These are phyloP conservation scores for Pelargonium fulgidum DNA, from an alignment of 441 rosid species.

Conservation along the genomic window DNA sequence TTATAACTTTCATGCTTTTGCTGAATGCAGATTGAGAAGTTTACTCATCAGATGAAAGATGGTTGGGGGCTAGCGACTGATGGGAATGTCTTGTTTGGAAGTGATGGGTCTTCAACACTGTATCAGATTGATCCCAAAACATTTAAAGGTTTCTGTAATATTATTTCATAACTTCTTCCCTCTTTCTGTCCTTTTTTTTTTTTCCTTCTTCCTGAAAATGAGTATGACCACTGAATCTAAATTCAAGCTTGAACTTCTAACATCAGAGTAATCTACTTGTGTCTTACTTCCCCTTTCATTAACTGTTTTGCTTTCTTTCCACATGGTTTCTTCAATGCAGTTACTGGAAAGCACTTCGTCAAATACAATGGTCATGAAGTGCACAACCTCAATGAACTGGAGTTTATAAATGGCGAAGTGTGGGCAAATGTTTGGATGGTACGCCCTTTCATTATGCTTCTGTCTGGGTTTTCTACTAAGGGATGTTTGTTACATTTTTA, in stretches of 20 bases:
- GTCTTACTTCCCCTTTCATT: background rate
- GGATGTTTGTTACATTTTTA: background rate
- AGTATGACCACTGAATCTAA: background rate
- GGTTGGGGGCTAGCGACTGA: constrained; percentile 97
- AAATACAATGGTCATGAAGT: constrained; percentile 56
- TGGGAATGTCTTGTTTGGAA: constrained; percentile 75
- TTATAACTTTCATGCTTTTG: constrained; percentile 10
- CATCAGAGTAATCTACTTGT: background rate
- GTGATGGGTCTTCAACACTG: constrained; percentile 83
- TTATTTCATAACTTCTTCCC: constrained; percentile 9
- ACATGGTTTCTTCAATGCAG: constrained; percentile 37
- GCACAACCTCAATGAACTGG: constrained; percentile 75
- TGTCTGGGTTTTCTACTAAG: background rate
- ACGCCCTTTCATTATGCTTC: constrained; percentile 17
- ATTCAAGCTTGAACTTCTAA: constrained; percentile 5
- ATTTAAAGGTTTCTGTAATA: constrained; percentile 47
- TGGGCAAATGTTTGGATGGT: constrained; percentile 98
- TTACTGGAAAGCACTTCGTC: constrained; percentile 41
- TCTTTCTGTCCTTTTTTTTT: background rate
- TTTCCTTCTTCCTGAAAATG: background rate
- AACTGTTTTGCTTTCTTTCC: background rate
- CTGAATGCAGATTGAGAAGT: constrained; percentile 48
- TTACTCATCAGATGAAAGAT: constrained; percentile 79
- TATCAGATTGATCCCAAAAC: constrained; percentile 69
- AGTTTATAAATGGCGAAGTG: constrained; percentile 76